These are phyloP conservation scores for Chaetomium globosum DNA, from an alignment of 2,329 filamentous ascomycete genomes.

Conservation along the genomic window DNA sequence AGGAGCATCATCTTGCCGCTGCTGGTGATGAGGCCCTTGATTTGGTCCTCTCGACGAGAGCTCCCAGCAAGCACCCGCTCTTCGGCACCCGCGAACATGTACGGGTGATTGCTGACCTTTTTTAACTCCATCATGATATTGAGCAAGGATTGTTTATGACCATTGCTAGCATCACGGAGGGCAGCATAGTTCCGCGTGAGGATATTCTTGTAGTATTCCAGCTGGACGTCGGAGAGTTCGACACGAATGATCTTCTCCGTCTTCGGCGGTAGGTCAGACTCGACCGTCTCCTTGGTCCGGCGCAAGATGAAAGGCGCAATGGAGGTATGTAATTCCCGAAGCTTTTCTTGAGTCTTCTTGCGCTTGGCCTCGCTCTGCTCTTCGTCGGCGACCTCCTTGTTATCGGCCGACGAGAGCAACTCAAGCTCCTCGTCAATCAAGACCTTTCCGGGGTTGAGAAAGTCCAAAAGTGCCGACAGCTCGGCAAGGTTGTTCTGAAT, in stretches of 20 bases:
- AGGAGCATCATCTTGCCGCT: constrained; percentile 99
- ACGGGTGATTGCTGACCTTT: constrained; percentile 97
- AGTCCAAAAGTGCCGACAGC: constrained; percentile 89
- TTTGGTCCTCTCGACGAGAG: constrained; percentile 80
- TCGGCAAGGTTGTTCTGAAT: constrained; percentile 97
- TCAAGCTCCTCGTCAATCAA: constrained; percentile 91
- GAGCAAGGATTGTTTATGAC: constrained; percentile 89
- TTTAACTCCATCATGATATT: constrained; percentile 99
- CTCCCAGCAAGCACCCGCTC: constrained; percentile 83
- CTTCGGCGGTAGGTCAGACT: constrained; percentile 93
- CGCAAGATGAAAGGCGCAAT: constrained; percentile 95
- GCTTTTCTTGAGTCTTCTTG: constrained; percentile 80
- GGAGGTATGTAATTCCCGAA: constrained; percentile 79
- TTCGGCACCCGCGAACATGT: constrained; percentile 95
- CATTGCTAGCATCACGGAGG: constrained; percentile 83
- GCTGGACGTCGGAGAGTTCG: constrained; percentile 90
- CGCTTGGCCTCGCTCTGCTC: constrained; percentile 51
- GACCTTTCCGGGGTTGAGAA: constrained; percentile 92
- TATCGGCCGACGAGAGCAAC: constrained; percentile 58
- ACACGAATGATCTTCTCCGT: constrained; percentile 99
- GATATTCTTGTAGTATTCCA: constrained; percentile 99
- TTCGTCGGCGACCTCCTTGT: constrained; percentile 38
- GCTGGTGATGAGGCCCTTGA: constrained; percentile 91
- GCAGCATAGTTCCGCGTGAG: constrained; percentile 94
- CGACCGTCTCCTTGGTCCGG: constrained; percentile 94